Evolutionary conservation across 176 grass and related monocot species (phyloP).

Genomic region (Otatea glauca): DNA sequence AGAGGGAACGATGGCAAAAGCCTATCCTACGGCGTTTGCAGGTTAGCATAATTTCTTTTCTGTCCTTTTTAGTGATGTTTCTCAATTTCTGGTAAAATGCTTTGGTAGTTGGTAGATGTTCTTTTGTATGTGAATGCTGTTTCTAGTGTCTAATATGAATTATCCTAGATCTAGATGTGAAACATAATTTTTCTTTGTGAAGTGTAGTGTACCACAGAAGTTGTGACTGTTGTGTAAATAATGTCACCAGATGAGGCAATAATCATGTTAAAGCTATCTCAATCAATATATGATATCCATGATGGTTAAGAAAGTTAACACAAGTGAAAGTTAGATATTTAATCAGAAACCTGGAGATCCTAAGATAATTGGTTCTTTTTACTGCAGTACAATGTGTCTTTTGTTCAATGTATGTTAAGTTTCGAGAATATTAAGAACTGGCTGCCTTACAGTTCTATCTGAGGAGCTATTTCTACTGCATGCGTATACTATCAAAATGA

Average conservation of each 20-base stretch:
- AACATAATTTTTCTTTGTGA: constrained; percentile 27
- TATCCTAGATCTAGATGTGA: constrained; percentile 12
- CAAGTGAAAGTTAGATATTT: not conserved
- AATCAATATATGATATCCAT: not conserved
- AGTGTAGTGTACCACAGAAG: not conserved
- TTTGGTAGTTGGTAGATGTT: constrained; percentile 9
- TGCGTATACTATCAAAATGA: not conserved
- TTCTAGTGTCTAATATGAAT: constrained; percentile 8
- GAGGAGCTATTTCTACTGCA: constrained; percentile 19
- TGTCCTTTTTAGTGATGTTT: constrained; percentile 28
- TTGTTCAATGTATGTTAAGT: constrained; percentile 16
- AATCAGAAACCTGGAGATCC: constrained; percentile 10
- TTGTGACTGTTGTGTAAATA: constrained; percentile 24
- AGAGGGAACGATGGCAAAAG: constrained; percentile 96
- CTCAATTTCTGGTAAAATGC: not conserved
- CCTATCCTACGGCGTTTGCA: constrained; percentile 95
- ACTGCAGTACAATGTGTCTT: not conserved
- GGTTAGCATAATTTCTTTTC: constrained; percentile 54
- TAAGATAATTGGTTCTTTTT: constrained; percentile 12
- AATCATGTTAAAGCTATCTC: constrained; percentile 7
- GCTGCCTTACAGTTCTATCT: not conserved
- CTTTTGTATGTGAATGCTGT: constrained; percentile 21
- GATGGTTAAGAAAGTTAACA: not conserved
- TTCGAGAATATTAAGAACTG: not conserved
- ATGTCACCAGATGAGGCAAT: not conserved